Evolutionary conservation across 148 eudicot genomes (phyloP), one percentile per base, ranked within the genome.

Genomic region (Polygonum maritimum): DNA sequence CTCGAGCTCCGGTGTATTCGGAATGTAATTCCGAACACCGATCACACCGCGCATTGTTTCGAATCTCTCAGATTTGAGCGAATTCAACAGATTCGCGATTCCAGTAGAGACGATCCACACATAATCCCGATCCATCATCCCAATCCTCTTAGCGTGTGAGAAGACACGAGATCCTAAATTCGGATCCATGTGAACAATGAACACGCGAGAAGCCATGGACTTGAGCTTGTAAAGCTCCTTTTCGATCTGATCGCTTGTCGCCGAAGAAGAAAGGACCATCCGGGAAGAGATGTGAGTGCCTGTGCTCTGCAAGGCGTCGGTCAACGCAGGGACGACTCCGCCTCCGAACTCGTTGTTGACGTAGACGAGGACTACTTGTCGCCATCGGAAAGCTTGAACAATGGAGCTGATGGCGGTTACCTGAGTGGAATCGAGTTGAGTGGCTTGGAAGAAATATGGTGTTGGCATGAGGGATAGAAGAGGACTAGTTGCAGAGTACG

Each of bases 61-160:
- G 19, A 84, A 48, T 2, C 63, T 84, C 6, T 13, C 4, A 47
- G 69, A 74, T 69, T 87, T 83, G 48, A 85, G n/a, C 5, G 76
- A 76, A 75, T 77, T 80, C 76, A 90, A 78, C 7, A 78, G 83
- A 84, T 85, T 69, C 0, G 88, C 86, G 48, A 89, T 74, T 18
- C 65, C 83, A 76, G 79, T 88, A 0, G 96, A 86, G 48, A 88
- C 79, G 26, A 90, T 84, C 98, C 98, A 92, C 3, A 78, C 96
- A 75, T 89, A 90, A 15, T 88, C 96, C 12, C 76, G 16, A 7
- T 62, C 75, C 93, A 92, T 89, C 98, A 93, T 93, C 60, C 84
- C 89, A 51, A 80, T 65, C 76, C 84, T 55, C n/a, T 82, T 76
- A 4, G 83, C 98, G 60, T 71, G 82, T 8, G 74, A 13, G 77